phyloP scores from a whole-genome alignment of 2,329 filamentous ascomycete species.

The Microdochium nivale region DNA sequence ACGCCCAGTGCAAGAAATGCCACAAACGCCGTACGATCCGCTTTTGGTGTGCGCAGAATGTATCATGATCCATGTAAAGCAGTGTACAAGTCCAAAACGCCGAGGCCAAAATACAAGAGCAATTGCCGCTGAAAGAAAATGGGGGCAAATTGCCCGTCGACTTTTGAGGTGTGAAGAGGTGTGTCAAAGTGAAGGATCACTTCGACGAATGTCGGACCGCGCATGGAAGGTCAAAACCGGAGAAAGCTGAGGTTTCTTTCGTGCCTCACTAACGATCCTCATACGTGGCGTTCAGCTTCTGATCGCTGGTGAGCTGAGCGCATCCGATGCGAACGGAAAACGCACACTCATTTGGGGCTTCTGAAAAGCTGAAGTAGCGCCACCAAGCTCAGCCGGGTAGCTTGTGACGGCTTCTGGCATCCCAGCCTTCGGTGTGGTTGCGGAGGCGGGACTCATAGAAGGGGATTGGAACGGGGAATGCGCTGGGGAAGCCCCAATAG shows the following conservation, averaged over 20 bases:
- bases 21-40: background rate
- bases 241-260: too few species aligned
- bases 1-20: background rate
- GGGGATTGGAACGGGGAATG: slow-evolving; percentile 23
- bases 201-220: too few species aligned
- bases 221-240: too few species aligned
- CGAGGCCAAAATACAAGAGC: background rate
- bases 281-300: background rate
- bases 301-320: background rate
- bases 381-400: slow-evolving; percentile 28
- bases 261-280: background rate
- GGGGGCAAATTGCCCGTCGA: background rate
- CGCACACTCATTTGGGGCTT: background rate
- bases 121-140: background rate
- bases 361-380: slow-evolving; percentile 22
- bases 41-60: background rate
- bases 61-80: background rate
- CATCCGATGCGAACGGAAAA: background rate
- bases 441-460: slow-evolving; percentile 20
- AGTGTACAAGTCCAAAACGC: background rate
- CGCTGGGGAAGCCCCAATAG: slow-evolving; percentile 22
- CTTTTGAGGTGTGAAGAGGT: background rate
- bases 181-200: too few species aligned
- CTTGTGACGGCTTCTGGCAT: background rate
- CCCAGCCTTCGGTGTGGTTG: slow-evolving; percentile 25